Conservation (phyloP, 2,329 filamentous ascomycete genomes). For the Talaromyces piceae region DNA sequence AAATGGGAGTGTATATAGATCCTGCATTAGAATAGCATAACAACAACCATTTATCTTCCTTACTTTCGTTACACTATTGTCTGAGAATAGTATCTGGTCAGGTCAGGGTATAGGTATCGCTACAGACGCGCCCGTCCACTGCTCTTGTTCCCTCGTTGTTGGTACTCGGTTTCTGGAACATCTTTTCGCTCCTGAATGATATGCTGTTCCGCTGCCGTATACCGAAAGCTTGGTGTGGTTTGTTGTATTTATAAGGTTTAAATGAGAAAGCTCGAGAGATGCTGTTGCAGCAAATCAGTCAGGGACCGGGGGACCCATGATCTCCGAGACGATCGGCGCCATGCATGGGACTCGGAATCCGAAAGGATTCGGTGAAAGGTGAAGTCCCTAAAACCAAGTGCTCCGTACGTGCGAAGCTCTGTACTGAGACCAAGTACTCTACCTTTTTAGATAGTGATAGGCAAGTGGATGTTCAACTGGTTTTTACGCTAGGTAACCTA, state of each 20-base stretch:
- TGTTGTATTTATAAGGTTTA: conserved; percentile 29
- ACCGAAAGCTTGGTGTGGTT: conserved; percentile 29
- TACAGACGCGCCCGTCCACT: too few relatives aligned
- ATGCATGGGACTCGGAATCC: too few relatives aligned
- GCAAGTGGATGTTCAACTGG: too few relatives aligned
- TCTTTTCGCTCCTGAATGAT: neutral
- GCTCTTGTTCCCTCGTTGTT: conserved; percentile 39
- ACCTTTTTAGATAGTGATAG: too few relatives aligned
- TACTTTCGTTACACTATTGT: neutral
- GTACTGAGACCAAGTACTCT: too few relatives aligned
- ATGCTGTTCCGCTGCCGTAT: neutral
- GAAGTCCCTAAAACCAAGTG: too few relatives aligned
- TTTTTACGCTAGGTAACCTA: too few relatives aligned
- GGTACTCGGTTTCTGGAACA: conserved; percentile 35
- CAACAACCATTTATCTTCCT: neutral
- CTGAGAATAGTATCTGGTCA: too few relatives aligned
- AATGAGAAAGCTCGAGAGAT: neutral
- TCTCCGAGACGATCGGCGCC: too few relatives aligned
- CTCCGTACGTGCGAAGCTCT: too few relatives aligned
- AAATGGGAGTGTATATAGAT: neutral
- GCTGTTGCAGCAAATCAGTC: conserved; percentile 8
- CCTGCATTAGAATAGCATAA: neutral
- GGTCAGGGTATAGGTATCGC: too few relatives aligned
- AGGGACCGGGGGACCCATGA: conserved; percentile 1
- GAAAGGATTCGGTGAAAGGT: too few relatives aligned